Conservation (phyloP, 2,329 filamentous ascomycete species). For the Fusarium duplospermum region DNA sequence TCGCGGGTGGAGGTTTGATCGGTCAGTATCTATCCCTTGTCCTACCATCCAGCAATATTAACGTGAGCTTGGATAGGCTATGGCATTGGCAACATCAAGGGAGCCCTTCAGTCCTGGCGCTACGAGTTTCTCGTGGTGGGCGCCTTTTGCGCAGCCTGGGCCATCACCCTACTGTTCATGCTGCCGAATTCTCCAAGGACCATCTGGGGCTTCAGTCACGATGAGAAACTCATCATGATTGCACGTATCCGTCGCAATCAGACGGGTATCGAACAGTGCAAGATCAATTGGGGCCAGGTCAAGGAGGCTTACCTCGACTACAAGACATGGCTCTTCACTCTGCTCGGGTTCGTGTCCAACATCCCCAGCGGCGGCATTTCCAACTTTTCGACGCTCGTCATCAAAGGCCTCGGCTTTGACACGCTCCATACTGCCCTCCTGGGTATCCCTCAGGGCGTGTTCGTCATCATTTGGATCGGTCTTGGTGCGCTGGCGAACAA, state of each 20-base stretch:
- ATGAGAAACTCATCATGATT: slow-evolving; percentile 66
- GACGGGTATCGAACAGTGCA: slow-evolving; percentile 68
- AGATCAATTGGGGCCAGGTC: slow-evolving; percentile 66
- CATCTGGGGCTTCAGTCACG: slow-evolving; percentile 61
- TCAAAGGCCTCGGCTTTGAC: slow-evolving; percentile 66
- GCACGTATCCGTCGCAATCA: slow-evolving; percentile 67
- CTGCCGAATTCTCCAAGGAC: slow-evolving; percentile 69
- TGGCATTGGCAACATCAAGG: slow-evolving; percentile 70
- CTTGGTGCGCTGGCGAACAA: slow-evolving; percentile 54
- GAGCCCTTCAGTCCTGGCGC: slow-evolving; percentile 69
- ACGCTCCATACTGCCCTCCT: slow-evolving; percentile 52
- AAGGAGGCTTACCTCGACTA: slow-evolving; percentile 67
- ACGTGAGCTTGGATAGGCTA: slow-evolving; percentile 51
- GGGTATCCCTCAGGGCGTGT: slow-evolving; percentile 52
- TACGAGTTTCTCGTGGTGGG: slow-evolving; percentile 76
- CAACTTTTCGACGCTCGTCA: slow-evolving; percentile 71
- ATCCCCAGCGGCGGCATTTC: slow-evolving; percentile 69
- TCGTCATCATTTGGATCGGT: slow-evolving; percentile 55
- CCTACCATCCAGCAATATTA: background rate
- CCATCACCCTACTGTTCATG: slow-evolving; percentile 66
- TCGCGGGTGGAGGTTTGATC: slow-evolving; percentile 65
- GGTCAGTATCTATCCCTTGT: slow-evolving; percentile 34
- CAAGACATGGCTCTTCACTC: slow-evolving; percentile 69
- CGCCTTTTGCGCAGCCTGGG: slow-evolving; percentile 69
- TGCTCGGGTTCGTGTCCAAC: slow-evolving; percentile 65